Evolutionary conservation across 768 basidiomycete genomes (phyloP).

Genomic region (Mycena pura): DNA sequence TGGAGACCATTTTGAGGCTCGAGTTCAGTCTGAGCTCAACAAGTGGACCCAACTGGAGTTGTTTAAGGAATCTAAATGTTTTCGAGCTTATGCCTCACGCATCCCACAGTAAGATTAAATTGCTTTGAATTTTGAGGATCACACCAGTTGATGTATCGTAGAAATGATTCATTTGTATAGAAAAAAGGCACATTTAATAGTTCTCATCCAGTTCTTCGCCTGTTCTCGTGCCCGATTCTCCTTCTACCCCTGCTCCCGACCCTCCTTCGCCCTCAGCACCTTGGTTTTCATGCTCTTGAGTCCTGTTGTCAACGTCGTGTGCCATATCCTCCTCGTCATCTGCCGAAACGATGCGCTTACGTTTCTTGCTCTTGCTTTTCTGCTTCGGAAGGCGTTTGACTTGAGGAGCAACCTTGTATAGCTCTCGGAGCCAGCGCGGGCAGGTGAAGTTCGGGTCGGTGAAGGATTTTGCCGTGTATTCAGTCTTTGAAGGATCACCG

Average conservation of each 20-base stretch:
- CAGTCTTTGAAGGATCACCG: neutral
- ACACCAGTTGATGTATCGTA: neutral
- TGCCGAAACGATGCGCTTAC: neutral
- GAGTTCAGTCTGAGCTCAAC: neutral
- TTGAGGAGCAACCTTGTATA: neutral
- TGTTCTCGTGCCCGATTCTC: neutral
- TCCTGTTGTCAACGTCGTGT: neutral
- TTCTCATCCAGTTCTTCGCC: neutral
- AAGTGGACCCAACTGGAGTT: neutral
- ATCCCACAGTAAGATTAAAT: neutral
- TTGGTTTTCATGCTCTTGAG: neutral
- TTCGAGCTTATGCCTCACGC: neutral
- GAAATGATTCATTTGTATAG: neutral
- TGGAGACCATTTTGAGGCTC: neutral
- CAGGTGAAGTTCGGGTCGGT: slow-evolving; percentile 6
- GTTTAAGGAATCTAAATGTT: neutral
- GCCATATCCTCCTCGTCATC: neutral
- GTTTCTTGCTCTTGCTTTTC: slow-evolving; percentile 4
- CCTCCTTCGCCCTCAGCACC: neutral
- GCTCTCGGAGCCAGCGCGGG: slow-evolving; percentile 3
- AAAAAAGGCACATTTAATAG: neutral
- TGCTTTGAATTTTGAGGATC: neutral
- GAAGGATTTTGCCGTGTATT: neutral
- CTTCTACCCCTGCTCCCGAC: neutral
- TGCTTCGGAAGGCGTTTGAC: slow-evolving; percentile 7